phyloP scores from a whole-genome alignment of 768 basidiomycete genomes.

The Russula abietina region DNA sequence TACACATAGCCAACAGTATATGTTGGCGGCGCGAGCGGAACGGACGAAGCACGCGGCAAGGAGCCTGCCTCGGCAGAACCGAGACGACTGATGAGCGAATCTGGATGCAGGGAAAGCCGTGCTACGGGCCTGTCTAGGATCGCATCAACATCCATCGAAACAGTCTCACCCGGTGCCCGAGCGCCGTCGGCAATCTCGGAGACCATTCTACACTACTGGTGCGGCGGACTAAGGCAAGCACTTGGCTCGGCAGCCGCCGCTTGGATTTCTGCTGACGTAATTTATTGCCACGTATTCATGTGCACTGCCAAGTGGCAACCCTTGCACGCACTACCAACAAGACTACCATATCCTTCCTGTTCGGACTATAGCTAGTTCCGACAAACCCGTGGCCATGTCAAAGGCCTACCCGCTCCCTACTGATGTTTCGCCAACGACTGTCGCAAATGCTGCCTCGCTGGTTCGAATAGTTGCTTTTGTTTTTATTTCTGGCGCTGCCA shows the following conservation, averaged over 20 bases:
- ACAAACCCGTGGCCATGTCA: slow-evolving; percentile 48
- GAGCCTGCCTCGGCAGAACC: slow-evolving; percentile 7
- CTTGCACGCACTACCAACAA: neutral
- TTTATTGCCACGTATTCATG: slow-evolving; percentile 5
- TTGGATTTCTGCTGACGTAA: neutral
- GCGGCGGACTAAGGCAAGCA: too few species aligned
- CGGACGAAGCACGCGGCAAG: slow-evolving; percentile 30
- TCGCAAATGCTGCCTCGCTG: slow-evolving; percentile 84
- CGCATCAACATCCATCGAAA: slow-evolving; percentile 14
- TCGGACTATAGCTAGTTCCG: neutral
- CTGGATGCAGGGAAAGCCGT: neutral
- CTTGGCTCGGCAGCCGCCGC: too few species aligned
- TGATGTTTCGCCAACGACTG: slow-evolving; percentile 61
- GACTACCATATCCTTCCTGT: too few species aligned
- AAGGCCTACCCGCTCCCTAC: slow-evolving; percentile 69
- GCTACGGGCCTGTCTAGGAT: neutral
- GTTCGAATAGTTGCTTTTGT: slow-evolving; percentile 85
- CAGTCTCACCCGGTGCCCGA: slow-evolving; percentile 5
- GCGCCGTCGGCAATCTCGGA: slow-evolving; percentile 15
- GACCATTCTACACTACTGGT: slow-evolving; percentile 3
- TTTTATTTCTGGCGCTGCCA: slow-evolving; percentile 89
- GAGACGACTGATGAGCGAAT: slow-evolving; percentile 10
- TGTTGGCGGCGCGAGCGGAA: slow-evolving; percentile 21
- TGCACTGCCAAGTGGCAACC: neutral
- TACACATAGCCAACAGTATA: slow-evolving; percentile 77